These are phyloP conservation scores for Seiridium unicorne DNA, from an alignment of 2,329 filamentous ascomycete species.

Conservation along the genomic window DNA sequence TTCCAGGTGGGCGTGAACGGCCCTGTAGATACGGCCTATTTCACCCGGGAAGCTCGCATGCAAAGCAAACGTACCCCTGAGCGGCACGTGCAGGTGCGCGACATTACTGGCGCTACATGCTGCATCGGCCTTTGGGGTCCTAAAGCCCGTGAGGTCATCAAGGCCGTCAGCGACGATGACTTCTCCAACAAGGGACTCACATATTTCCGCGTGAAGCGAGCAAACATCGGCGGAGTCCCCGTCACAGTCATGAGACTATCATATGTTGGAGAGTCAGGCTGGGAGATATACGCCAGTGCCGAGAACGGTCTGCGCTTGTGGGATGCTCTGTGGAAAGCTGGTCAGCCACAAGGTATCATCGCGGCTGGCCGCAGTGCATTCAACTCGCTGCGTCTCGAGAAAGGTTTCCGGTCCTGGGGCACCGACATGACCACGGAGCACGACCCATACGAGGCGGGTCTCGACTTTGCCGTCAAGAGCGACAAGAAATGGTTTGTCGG, in stretches of 20 bases:
- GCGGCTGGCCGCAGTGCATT: constrained; percentile 59
- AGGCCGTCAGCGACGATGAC: constrained; percentile 41
- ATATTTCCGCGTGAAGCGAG: constrained; percentile 48
- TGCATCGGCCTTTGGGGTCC: constrained; percentile 64
- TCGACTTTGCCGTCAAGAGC: constrained; percentile 47
- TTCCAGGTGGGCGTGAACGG: constrained; percentile 59
- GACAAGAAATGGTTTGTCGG: constrained; percentile 51
- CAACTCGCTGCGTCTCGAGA: constrained; percentile 57
- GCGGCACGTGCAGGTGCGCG: constrained; percentile 50
- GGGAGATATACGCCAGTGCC: constrained; percentile 61
- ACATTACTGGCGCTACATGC: constrained; percentile 59
- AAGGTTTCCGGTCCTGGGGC: constrained; percentile 56
- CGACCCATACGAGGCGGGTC: constrained; percentile 57
- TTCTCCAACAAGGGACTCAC: constrained; percentile 44
- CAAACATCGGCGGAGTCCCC: constrained; percentile 52
- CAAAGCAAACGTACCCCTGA: constrained; percentile 39
- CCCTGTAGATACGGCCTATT: constrained; percentile 51
- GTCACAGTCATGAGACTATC: constrained; percentile 56
- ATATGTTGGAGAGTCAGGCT: constrained; percentile 60
- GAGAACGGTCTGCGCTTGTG: constrained; percentile 58
- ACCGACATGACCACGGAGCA: constrained; percentile 61
- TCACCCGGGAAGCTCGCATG: constrained; percentile 48
- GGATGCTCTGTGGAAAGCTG: constrained; percentile 56
- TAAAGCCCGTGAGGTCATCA: constrained; percentile 49
- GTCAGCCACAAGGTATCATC: constrained; percentile 52